Base-by-base conservation (phyloP, 148 eudicot genomes). In the Selenicereus undatus region DNA sequence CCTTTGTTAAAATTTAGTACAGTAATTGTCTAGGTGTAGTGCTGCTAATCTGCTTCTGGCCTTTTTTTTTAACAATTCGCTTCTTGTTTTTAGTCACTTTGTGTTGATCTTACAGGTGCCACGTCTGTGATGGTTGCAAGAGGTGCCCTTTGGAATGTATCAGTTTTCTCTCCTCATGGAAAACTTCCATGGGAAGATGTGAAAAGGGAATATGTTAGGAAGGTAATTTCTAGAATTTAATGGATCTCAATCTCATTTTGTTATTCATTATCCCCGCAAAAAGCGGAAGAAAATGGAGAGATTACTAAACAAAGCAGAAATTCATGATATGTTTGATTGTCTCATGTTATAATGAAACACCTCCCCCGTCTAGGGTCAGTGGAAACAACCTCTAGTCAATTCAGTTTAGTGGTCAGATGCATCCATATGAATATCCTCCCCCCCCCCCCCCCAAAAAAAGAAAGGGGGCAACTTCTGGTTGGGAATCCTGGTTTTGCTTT, bases 71-170 rank as follows among this genome's bases (percentile, higher is more conserved):
- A 20, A 36, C 52, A 74, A 79, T 78, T 27, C 32, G 13, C 35
- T 43, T 11, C 11, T 81, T 11, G 54, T 24, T 20, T 13, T 72
- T 26, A 1, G 17, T 52, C 32, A 51, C 36, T 30, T 2, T 30
- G 56, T 9, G 74, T 52, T 75, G 66, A 77, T 83, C 45, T 78
- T 81, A 35, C 66, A 94, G 98, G 98, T 88, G 98, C 97, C 65
- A 81, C 92, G 13, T 91, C 98, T 22, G 90, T 94, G 76, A 94
- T 94, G 98, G 88, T 92, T 85, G 98, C 97, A 39, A 89, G 98
- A 84, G 97, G 97, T 69, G 98, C 98, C 77, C 92, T 94, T 84
- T 94, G 98, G 98, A 94, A 94, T 83, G 91, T 93, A 78, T 94
- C 98, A 18, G 78, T 94, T 85, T 94, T 94, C 85, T 91, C 92